Conservation (phyloP, 2,329 filamentous ascomycete species). For the Plenodomus tracheiphilus region DNA sequence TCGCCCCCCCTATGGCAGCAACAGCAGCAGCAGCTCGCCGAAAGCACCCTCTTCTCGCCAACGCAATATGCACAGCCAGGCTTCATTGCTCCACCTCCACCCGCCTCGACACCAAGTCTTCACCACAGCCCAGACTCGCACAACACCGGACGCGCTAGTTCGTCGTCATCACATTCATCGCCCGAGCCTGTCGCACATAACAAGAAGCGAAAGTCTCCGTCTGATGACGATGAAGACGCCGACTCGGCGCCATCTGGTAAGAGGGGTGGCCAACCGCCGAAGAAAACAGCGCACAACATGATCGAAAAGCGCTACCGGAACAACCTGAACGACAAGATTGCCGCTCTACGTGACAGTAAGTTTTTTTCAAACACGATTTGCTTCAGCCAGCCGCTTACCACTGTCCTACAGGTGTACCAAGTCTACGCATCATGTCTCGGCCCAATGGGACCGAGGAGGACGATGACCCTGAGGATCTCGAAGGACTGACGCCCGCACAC, state of each 20-base stretch:
- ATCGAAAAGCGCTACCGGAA: slow-evolving; percentile 97
- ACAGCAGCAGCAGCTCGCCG: slow-evolving; percentile 25
- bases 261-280: slow-evolving; percentile 61
- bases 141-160: slow-evolving; percentile 37
- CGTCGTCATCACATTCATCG: slow-evolving; percentile 61
- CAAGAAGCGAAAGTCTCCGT: slow-evolving; percentile 46
- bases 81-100: slow-evolving; percentile 24
- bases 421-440: slow-evolving; percentile 78
- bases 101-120: slow-evolving; percentile 42
- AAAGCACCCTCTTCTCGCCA: slow-evolving; percentile 33
- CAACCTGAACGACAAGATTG: slow-evolving; percentile 96
- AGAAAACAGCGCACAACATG: slow-evolving; percentile 98
- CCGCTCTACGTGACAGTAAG: slow-evolving; percentile 78
- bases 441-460: slow-evolving; percentile 64
- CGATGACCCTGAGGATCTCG: slow-evolving; percentile 79
- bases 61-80: slow-evolving; percentile 29
- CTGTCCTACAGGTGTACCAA: slow-evolving; percentile 65
- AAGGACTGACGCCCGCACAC: slow-evolving; percentile 73
- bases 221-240: slow-evolving; percentile 60
- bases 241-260: slow-evolving; percentile 56
- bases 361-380: not conserved
- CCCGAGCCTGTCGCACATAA: slow-evolving; percentile 54
- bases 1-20: slow-evolving; percentile 39
- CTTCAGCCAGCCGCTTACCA: not conserved
- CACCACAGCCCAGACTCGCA: slow-evolving; percentile 43